Evolutionary conservation across 345 rosid species (phyloP), one percentile per base, ranked within the genome.

Genomic region (Eutrema yunnanense): DNA sequence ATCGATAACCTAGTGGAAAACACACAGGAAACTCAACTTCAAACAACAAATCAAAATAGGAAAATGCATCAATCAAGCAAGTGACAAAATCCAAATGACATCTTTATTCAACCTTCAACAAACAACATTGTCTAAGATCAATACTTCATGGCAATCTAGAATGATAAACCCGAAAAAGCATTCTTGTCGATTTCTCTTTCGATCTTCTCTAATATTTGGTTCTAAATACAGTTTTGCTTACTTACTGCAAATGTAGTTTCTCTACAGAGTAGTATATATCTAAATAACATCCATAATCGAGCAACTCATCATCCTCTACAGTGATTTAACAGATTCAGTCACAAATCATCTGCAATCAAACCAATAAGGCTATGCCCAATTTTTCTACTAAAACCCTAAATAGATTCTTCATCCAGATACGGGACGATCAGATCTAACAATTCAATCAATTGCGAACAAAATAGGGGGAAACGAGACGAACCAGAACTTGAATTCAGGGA

Each of bases 401-500:
- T 1, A 13, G 3, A 41, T 29, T 43, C n/a, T 26, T 5, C 16
- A 27, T 62, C 41, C 4, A 42, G 14, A 5, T 40, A 38, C 64
- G 6, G 8, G 4, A 32, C 27, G 2, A 68, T 47, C 60, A 58
- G 68, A 67, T 69, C 69, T 52, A 46, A 47, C 33, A 14, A 22
- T 3, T 50, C 47, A 30, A 1, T 51, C 2, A 2, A 58, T 6
- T 3, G 27, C 26, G 26, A 22, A 22, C 26, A 22, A 22, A 22
- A 3, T 33, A 53, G 8, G 22, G 12, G 32, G 11, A 46, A 36
- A 50, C 43, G 8, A 6, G 14, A 62, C 78, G 49, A 70, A 90
- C 96, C 98, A 90, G 87, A 87, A 92, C 79, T 88, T 90, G 84
- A 92, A 92, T 75, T 92, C 96, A 0, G 96, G 93, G n/a, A 92